These are phyloP conservation scores for Phallus indusiatus DNA, from an alignment of 768 basidiomycete species.

Conservation along the genomic window DNA sequence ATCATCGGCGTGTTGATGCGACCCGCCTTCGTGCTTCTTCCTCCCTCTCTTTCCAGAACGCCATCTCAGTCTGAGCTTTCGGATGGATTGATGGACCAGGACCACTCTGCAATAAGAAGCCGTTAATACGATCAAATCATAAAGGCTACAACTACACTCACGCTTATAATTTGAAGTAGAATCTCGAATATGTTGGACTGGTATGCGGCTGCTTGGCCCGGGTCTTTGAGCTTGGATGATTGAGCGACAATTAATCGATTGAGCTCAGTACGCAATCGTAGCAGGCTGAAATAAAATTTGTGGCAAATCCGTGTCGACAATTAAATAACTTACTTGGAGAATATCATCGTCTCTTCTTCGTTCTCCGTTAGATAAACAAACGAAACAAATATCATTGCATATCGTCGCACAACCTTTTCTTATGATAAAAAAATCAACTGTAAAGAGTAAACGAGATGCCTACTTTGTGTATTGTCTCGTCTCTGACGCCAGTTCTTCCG, in stretches of 20 bases:
- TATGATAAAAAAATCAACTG: background rate
- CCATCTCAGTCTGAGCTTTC: slow-evolving; percentile 78
- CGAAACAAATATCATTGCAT: slow-evolving; percentile 72
- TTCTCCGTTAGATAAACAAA: slow-evolving; percentile 73
- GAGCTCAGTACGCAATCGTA: slow-evolving; percentile 79
- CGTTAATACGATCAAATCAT: background rate
- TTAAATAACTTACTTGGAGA: slow-evolving; percentile 61
- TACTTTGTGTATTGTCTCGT: slow-evolving; percentile 55
- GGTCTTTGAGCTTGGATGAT: slow-evolving; percentile 55
- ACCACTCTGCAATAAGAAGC: slow-evolving; percentile 37
- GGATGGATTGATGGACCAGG: slow-evolving; percentile 68
- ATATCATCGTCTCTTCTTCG: slow-evolving; percentile 93
- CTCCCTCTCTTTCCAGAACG: slow-evolving; percentile 79
- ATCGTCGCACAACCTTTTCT: slow-evolving; percentile 62
- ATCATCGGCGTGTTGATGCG: slow-evolving; percentile 7
- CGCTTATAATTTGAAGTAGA: slow-evolving; percentile 67
- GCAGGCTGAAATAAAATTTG: slow-evolving; percentile 41
- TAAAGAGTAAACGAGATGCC: slow-evolving; percentile 17
- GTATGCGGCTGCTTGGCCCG: slow-evolving; percentile 52
- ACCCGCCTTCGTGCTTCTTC: slow-evolving; percentile 55
- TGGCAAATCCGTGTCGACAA: background rate
- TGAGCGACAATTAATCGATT: slow-evolving; percentile 67
- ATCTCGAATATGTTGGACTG: slow-evolving; percentile 66
- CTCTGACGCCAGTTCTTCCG: slow-evolving; percentile 53
- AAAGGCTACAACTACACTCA: slow-evolving; percentile 28